Percentiles rank a stretch among this genome's conserved stretches.
Evolutionary conservation across 305 asterid genomes (phyloP).

Genomic region (Fraxinus sp.): DNA sequence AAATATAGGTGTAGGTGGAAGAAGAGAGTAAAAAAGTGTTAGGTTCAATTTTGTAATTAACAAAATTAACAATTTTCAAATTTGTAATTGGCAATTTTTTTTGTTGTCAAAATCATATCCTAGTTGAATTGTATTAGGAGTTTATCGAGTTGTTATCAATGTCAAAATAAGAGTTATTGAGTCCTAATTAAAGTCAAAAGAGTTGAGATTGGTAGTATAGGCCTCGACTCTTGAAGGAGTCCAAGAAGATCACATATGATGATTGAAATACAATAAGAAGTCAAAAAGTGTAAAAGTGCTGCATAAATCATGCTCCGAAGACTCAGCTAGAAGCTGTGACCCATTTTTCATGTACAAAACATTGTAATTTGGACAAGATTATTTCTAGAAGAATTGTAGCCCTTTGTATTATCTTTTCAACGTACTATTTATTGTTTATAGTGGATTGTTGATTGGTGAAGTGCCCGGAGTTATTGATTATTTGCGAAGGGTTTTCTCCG

Average conservation of each 20-base stretch:
- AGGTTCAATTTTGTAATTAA: neutral
- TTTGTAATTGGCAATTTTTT: no score
- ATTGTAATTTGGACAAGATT: neutral
- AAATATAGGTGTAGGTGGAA: neutral
- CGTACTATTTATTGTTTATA: neutral
- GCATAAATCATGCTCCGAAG: neutral
- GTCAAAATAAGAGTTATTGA: neutral
- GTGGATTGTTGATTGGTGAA: neutral
- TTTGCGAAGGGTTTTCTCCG: neutral
- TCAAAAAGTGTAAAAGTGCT: neutral
- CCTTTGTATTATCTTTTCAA: neutral
- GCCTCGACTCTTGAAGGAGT: neutral
- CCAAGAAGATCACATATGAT: neutral
- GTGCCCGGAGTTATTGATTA: neutral
- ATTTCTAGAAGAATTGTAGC: neutral
- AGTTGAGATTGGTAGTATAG: neutral
- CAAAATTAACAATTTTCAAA: no score
- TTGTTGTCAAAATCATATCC: neutral
- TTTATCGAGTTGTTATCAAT: neutral
- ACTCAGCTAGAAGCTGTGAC: neutral
- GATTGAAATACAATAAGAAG: neutral
- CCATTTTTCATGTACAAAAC: neutral
- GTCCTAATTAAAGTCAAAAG: neutral
- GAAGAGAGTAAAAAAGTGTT: neutral
- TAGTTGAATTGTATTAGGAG: neutral